phyloP scores from a whole-genome alignment of 2,329 filamentous ascomycete species.

The Metarhizium sp. region DNA sequence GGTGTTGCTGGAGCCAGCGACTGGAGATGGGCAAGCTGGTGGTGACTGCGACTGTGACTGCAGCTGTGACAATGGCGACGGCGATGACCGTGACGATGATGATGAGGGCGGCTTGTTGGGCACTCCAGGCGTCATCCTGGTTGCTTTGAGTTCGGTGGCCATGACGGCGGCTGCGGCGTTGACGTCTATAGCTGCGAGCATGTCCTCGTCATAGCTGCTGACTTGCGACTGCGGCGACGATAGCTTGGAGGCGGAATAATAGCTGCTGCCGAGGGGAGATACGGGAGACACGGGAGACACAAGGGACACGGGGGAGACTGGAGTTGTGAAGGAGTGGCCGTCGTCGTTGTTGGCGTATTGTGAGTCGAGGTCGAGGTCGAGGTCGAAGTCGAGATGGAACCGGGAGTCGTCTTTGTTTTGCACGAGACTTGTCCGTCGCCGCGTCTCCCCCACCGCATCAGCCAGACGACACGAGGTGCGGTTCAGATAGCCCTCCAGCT shows the following conservation, averaged over 20 bases:
- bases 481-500: constrained; percentile 9
- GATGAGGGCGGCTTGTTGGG: neutral
- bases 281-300: neutral
- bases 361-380: constrained; percentile 3
- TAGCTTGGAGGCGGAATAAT: neutral
- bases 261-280: neutral
- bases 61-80: neutral
- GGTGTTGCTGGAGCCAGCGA: neutral
- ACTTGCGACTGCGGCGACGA: neutral
- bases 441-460: neutral
- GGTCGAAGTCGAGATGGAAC: neutral
- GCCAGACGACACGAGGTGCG: neutral
- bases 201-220: constrained; percentile 6
- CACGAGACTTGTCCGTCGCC: neutral
- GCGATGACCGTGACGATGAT: neutral
- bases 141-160: neutral
- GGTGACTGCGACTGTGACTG: neutral
- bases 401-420: neutral
- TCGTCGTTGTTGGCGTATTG: neutral
- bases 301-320: neutral
- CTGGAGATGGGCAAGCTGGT: neutral
- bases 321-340: neutral
- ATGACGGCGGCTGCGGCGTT: constrained; percentile 6
- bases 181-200: constrained; percentile 8
- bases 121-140: neutral